Evolutionary conservation across 768 basidiomycete species (phyloP), one percentile per base, ranked within the genome.

Genomic region (Agaricus subrufescens): DNA sequence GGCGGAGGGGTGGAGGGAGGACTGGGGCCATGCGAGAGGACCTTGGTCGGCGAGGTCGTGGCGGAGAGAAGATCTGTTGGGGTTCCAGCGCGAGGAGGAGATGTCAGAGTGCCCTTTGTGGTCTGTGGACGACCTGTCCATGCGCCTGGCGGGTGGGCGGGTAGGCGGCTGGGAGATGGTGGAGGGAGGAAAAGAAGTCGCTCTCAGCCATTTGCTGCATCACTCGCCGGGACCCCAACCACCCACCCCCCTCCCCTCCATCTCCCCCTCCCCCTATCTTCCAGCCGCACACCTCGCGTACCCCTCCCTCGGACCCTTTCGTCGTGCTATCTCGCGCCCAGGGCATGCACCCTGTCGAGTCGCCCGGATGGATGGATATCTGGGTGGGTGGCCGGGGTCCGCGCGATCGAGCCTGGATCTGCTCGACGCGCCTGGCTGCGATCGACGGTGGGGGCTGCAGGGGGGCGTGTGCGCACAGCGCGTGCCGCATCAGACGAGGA

Each of bases 11-110:
- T 68, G 64, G 56, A 62, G 65, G 43, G 19, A 19, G 71, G 62
- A 43, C 47, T 63, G 40, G 49, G 58, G 44, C 69, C 69, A 56
- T 69, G 61, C 45, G 42, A 67, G 64, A 37, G 27, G 30, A 26
- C 55, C 61, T 47, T 60, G 61, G 57, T 65, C 19, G 19, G 19
- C 19, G 19, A 19, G 19, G 19, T 19, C 58, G 55, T 46, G 54
- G 45, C 58, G 46, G 29, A 65, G 58, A 47, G 65, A 57, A 8
- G 71, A 65, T 29, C 73, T 75, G 64, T 72, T 71, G 30, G 66
- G 19, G 19, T 19, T 53, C 63, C 65, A 66, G 34, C 56, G 40
- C 47, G 64, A 60, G 23, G 61, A 39, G 44, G 62, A 34, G 31
- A 40, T 23, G 46, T 49, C 19, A 14, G 56, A 47, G 19, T 23